These are phyloP conservation scores for Leccinellum luteum DNA, from an alignment of 768 basidiomycete species.

Conservation along the genomic window DNA sequence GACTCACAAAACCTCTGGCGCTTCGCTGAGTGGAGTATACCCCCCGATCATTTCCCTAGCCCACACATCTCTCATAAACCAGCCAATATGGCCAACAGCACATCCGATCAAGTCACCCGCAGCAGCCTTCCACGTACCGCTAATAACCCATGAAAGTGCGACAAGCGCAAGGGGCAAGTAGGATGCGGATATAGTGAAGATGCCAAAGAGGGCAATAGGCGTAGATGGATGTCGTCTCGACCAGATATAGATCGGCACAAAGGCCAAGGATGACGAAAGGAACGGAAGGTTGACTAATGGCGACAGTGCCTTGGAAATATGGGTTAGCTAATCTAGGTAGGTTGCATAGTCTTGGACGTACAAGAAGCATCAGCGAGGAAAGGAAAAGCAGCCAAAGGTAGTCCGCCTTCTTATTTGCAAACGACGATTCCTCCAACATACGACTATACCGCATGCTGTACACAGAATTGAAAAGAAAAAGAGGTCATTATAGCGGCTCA, in stretches of 20 bases:
- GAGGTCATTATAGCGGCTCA: not conserved
- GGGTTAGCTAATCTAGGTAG: not conserved
- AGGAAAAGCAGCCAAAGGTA: slow-evolving; percentile 93
- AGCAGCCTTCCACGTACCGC: slow-evolving; percentile 81
- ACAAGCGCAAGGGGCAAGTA: slow-evolving; percentile 94
- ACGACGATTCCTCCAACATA: slow-evolving; percentile 96
- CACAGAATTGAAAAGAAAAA: not conserved
- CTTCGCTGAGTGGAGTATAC: slow-evolving; percentile 65
- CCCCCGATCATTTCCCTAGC: slow-evolving; percentile 84
- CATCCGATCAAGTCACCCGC: slow-evolving; percentile 82
- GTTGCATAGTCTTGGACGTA: slow-evolving; percentile 34
- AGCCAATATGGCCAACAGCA: slow-evolving; percentile 81
- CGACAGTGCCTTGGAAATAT: slow-evolving; percentile 58
- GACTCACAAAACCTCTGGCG: slow-evolving; percentile 68
- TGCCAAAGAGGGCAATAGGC: slow-evolving; percentile 93
- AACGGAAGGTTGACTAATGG: slow-evolving; percentile 91
- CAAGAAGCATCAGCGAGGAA: slow-evolving; percentile 83
- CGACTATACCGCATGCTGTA: slow-evolving; percentile 94
- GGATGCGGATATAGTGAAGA: slow-evolving; percentile 92
- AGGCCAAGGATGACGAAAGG: slow-evolving; percentile 88
- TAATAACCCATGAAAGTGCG: slow-evolving; percentile 79
- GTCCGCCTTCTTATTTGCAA: slow-evolving; percentile 86
- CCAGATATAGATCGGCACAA: slow-evolving; percentile 97
- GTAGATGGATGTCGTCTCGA: slow-evolving; percentile 91
- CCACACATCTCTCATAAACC: slow-evolving; percentile 87